These are phyloP conservation scores for Climacium dendroides DNA, from an alignment of 225 moss, liverwort and hornwort species.

Conservation along the genomic window DNA sequence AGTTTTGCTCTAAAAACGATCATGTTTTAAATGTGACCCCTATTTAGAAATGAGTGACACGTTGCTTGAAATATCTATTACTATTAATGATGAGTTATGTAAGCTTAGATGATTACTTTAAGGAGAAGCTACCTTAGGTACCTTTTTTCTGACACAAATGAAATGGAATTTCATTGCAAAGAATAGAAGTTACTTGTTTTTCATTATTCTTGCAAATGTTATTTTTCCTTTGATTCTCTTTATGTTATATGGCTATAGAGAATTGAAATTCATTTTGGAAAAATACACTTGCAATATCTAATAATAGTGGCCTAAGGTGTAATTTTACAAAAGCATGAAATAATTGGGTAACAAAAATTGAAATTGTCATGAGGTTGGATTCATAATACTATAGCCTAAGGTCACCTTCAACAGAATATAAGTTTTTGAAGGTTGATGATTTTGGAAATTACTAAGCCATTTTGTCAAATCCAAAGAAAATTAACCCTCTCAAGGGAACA, in stretches of 20 bases:
- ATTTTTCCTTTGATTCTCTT: too few relatives aligned
- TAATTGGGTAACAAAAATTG: neutral
- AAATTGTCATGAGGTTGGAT: neutral
- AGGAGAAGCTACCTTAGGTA: too few relatives aligned
- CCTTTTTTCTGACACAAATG: neutral
- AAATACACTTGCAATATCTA: too few relatives aligned
- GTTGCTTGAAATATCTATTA: too few relatives aligned
- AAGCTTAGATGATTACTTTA: too few relatives aligned
- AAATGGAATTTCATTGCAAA: too few relatives aligned
- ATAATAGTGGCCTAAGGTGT: fast-evolving
- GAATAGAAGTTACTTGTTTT: neutral
- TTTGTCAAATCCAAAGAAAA: neutral
- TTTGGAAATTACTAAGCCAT: neutral
- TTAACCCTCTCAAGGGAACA: fast-evolving
- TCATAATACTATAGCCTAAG: neutral
- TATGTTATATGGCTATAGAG: neutral
- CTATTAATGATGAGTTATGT: too few relatives aligned
- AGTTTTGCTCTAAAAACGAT: too few relatives aligned
- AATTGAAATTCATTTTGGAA: neutral
- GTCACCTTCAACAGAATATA: fast-evolving
- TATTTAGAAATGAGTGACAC: too few relatives aligned
- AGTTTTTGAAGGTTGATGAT: neutral
- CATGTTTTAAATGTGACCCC: too few relatives aligned
- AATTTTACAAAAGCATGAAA: neutral
- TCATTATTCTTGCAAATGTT: neutral